Evolutionary conservation across 805 yeast species (phyloP), one percentile per base, ranked within the genome.

Genomic region (Candida glaebosa): DNA sequence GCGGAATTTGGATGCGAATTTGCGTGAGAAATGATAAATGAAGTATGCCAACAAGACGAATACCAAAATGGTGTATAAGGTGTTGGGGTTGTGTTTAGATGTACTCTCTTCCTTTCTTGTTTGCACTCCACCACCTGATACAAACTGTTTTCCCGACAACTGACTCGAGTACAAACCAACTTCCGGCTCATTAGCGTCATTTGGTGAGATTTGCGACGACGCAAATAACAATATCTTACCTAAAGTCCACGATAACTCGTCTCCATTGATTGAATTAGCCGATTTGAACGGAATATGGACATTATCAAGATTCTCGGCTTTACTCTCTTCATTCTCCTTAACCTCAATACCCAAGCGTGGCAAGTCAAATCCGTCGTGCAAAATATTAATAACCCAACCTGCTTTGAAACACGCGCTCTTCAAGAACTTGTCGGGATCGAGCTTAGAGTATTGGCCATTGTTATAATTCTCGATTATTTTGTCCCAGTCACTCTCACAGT

Each of bases 181-280:
- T 1, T 56, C 39, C 20, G 41, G 18, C 2, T 50, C 61, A 8
- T 51, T 54, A 4, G 50, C 43, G 3, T 56, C 45, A 2, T 37
- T 16, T 2, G 46, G 17, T 4, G 67, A 58, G 5, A 87, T 71
- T 47, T 80, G 81, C 12, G 90, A 78, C 0, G 95, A 81, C 0
- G 96, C 96, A 58, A 81, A 87, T 9, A 91, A 60, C 3, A 93
- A 58, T 19, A 90, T 88, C 54, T 85, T 83, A 4, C 99, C 99
- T 26, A 93, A 59, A 0, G 98, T 91, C 99, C 99, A 93, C 0
- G 96, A 85, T 14, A 93, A 67, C 50, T 93, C 99, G 3, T 81
- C 78, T 2, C 95, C 96, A 44, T 87, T 76, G 24, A 93, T 79
- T 14, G 81, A 73, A 41, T 83, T 82, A 0, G 93, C 89, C 45